Conservation (phyloP, 2,329 filamentous ascomycete species). For the Blastomyces silverae region DNA sequence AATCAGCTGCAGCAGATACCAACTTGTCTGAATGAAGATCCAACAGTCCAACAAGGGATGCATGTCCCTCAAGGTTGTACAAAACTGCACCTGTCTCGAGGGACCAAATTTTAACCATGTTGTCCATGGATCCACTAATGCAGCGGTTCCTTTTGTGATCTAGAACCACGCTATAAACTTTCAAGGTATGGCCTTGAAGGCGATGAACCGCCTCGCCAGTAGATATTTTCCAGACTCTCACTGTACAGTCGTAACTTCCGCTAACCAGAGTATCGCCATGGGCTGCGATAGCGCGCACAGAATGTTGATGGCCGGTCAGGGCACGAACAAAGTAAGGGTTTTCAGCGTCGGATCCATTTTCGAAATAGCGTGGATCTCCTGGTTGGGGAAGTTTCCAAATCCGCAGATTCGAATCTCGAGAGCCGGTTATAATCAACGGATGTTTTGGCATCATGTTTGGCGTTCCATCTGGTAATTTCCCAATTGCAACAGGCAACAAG, state of each 20-base stretch:
- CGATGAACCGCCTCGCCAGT: slow-evolving; percentile 83
- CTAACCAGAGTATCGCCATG: slow-evolving; percentile 94
- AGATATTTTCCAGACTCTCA: slow-evolving; percentile 95
- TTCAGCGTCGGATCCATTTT: slow-evolving; percentile 68
- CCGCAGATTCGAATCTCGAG: slow-evolving; percentile 83
- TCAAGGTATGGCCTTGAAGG: slow-evolving; percentile 77
- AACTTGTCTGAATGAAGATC: slow-evolving; percentile 84
- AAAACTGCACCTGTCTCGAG: slow-evolving; percentile 77
- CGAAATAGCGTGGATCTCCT: slow-evolving; percentile 68
- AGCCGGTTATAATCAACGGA: slow-evolving; percentile 94
- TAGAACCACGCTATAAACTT: slow-evolving; percentile 95
- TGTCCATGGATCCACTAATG: slow-evolving; percentile 98
- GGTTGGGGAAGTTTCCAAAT: slow-evolving; percentile 89
- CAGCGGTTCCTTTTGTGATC: slow-evolving; percentile 88
- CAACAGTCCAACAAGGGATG: slow-evolving; percentile 81
- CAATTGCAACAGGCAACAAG: slow-evolving; percentile 74
- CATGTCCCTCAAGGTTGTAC: slow-evolving; percentile 87
- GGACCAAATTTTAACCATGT: slow-evolving; percentile 95
- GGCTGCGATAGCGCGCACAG: slow-evolving; percentile 90
- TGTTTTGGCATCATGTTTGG: slow-evolving; percentile 86
- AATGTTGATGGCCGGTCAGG: slow-evolving; percentile 80
- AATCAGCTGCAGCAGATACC: slow-evolving; percentile 91
- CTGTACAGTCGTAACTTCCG: slow-evolving; percentile 91
- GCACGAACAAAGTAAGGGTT: slow-evolving; percentile 93
- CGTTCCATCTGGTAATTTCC: slow-evolving; percentile 62